Percentiles rank a stretch among this genome's conserved stretches.
Conservation (phyloP, 1,284 basidiomycete genomes). For the Trichosporon asahii region DNA sequence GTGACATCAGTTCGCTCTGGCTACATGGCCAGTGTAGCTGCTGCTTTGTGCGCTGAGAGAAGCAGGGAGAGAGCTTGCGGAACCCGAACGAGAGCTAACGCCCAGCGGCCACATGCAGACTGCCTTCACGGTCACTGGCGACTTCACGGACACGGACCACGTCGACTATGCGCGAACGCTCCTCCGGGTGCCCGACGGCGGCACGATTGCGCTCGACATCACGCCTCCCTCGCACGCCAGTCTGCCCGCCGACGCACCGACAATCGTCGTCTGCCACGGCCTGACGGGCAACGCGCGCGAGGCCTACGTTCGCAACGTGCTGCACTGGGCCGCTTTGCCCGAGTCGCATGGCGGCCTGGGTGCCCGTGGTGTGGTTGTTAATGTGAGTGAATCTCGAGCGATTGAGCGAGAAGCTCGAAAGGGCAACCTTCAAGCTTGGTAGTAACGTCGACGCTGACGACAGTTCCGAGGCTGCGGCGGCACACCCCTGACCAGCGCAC, state of each 20-base stretch:
- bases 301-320: slow-evolving; percentile 76
- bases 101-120: slow-evolving; percentile 54
- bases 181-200: slow-evolving; percentile 64
- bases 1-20: no score
- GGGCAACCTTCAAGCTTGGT: no score
- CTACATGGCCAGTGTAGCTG: no score
- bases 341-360: slow-evolving; percentile 73
- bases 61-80: no score
- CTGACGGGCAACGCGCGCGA: slow-evolving; percentile 87
- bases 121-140: slow-evolving; percentile 51
- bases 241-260: slow-evolving; percentile 65
- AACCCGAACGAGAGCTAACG: no score
- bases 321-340: slow-evolving; percentile 64
- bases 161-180: slow-evolving; percentile 66
- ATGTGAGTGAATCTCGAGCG: slow-evolving; percentile 50
- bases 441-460: no score
- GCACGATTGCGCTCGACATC: slow-evolving; percentile 60
- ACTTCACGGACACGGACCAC: slow-evolving; percentile 67
- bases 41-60: no score
- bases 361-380: slow-evolving; percentile 80
- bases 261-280: slow-evolving; percentile 75
- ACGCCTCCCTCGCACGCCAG: slow-evolving; percentile 53
- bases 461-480: slow-evolving; percentile 84
- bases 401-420: no score
- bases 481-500: slow-evolving; percentile 65